Evolutionary conservation across 257 asterid species (phyloP).

Genomic region (Solanum chmielewskii): DNA sequence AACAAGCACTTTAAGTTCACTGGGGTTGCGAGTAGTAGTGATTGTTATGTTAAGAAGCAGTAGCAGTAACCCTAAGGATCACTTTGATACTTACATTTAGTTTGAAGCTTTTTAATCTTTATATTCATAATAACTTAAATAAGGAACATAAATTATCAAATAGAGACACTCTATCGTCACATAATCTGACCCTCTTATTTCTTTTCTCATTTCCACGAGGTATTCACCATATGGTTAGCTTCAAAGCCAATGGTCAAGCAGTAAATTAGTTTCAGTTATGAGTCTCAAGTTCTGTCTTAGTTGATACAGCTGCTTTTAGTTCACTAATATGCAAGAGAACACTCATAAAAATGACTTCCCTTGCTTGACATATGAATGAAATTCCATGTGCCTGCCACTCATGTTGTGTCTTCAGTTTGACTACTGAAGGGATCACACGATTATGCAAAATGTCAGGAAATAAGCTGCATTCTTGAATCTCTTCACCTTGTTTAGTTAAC

Average conservation of each 20-base stretch:
- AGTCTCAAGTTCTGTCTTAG: neutral
- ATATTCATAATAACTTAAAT: neutral
- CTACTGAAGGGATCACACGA: neutral
- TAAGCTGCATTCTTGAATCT: neutral
- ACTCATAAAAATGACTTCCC: neutral
- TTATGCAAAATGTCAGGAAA: neutral
- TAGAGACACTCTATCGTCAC: neutral
- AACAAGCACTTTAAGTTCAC: neutral
- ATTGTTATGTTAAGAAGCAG: neutral
- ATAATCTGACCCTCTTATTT: neutral
- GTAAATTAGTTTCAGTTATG: neutral
- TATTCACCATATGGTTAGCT: neutral
- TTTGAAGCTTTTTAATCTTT: neutral
- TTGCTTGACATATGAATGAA: neutral
- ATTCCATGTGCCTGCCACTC: neutral
- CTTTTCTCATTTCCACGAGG: neutral
- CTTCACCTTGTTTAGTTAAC: neutral
- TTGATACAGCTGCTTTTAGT: neutral
- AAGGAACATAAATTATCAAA: neutral
- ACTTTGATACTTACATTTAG: neutral
- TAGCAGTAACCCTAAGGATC: neutral
- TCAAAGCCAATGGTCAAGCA: neutral
- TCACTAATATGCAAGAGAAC: neutral
- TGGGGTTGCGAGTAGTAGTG: neutral
- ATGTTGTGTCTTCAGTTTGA: neutral